These are phyloP conservation scores for Aegilops tauschii DNA, from an alignment of 176 grass and related monocot species.

Conservation along the genomic window DNA sequence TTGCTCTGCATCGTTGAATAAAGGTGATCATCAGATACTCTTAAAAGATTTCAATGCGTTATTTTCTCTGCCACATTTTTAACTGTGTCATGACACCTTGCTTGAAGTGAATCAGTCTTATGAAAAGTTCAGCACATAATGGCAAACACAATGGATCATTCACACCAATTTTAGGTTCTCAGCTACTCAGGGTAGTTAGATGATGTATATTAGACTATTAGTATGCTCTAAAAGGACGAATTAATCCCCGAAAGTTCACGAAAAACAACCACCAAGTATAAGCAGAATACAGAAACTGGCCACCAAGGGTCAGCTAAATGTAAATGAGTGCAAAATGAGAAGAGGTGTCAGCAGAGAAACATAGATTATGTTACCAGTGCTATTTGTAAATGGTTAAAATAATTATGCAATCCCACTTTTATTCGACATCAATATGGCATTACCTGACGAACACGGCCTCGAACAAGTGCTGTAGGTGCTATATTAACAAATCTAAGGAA, in stretches of 20 bases:
- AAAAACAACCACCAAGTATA: background rate
- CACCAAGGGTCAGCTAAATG: constrained; percentile 7
- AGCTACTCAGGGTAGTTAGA: constrained; percentile 1
- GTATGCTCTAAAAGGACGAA: constrained; percentile 10
- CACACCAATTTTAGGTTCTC: constrained; percentile 10
- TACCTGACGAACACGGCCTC: constrained; percentile 83
- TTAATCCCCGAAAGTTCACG: background rate
- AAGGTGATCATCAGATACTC: constrained; percentile 1
- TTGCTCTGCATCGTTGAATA: constrained; percentile 53
- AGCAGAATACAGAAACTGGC: background rate
- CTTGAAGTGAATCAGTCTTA: background rate
- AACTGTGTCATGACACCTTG: background rate
- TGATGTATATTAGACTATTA: constrained; percentile 16
- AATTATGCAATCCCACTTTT: constrained; percentile 1
- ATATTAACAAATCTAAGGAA: constrained; percentile 86
- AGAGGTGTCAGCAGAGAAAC: background rate
- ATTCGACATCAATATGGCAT: background rate
- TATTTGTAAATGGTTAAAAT: constrained; percentile 12
- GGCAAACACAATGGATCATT: background rate
- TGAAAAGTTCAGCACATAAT: background rate
- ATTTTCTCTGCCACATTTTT: background rate
- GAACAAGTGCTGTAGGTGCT: constrained; percentile 71
- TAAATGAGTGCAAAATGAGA: constrained; percentile 18
- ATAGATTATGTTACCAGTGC: background rate
- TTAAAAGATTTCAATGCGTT: background rate